phyloP scores from a whole-genome alignment of 2,329 filamentous ascomycete species.

The Colletotrichum tropicicola region DNA sequence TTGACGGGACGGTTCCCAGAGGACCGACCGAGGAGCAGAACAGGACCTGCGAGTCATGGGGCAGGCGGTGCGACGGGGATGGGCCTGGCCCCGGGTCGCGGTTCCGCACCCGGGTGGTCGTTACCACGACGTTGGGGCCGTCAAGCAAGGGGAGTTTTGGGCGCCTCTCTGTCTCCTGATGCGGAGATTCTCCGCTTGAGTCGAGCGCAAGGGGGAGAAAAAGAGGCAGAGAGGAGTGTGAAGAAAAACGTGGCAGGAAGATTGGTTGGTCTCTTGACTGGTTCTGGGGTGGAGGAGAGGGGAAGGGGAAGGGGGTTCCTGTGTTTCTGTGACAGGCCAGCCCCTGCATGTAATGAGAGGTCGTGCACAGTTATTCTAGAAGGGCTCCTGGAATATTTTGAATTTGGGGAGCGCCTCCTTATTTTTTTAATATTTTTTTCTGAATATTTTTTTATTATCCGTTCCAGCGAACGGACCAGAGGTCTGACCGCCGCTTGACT shows the following conservation, averaged over 20 bases:
- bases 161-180: slow-evolving; percentile 9
- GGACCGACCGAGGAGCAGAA: background rate
- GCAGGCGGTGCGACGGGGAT: background rate
- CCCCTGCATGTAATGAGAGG: slow-evolving; percentile 16
- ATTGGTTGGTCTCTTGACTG: slow-evolving; percentile 7
- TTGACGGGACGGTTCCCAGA: background rate
- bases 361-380: slow-evolving; percentile 27
- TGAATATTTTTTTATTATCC: background rate
- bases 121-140: slow-evolving; percentile 27
- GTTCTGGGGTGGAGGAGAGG: background rate
- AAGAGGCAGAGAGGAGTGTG: background rate
- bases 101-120: slow-evolving; percentile 25
- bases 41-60: slow-evolving; percentile 19
- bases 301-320: background rate
- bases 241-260: slow-evolving; percentile 26
- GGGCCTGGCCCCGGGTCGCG: slow-evolving; percentile 16
- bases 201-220: background rate
- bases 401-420: background rate
- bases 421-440: background rate
- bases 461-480: slow-evolving; percentile 7
- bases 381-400: slow-evolving; percentile 19
- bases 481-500: slow-evolving; percentile 9
- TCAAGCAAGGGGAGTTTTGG: background rate
- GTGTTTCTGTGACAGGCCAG: slow-evolving; percentile 25
- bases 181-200: slow-evolving; percentile 27